Evolutionary conservation across 495 filamentous ascomycete species (phyloP), one percentile per base, ranked within the genome.

Genomic region (Entonaema liquescens): DNA sequence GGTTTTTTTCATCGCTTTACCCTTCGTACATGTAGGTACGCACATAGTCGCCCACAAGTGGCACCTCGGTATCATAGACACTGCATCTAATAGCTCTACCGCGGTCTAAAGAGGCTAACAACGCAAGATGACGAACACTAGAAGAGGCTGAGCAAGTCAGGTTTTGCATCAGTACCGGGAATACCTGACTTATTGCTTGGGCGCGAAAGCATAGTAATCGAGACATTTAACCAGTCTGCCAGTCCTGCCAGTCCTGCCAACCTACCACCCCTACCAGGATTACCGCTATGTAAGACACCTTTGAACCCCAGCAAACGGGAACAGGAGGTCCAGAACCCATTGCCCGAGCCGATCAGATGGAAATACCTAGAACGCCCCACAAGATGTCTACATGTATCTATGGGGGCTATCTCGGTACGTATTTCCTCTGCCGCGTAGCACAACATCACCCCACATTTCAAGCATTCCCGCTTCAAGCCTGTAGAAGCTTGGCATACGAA

Each of bases 71-170:
- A 29, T 53, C 25, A n/a, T 28, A 52, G 11, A 28, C 12, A 3
- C 49, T 53, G 52, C 31, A 15, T 21, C n/a, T 8, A n/a, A 31
- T 11, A 36, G 25, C 11, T 44, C 23, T 49, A 59, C n/a, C 40
- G 15, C 11, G 28, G 33, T 17, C 35, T 35, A 50, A 59, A 23
- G 5, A 40, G 17, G 49, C 62, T 64, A 64, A 21, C 21, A 49
- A 72, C 38, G 70, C 60, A 61, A 52, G 57, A 68, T 72, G 70
- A 72, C 70, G 70, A 72, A 72, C 25, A 15, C 6, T 6, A 2
- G 2, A n/a, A 23, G 44, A 68, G 69, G 65, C 69, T 67, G 69
- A 67, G 69, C 55, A 56, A 26, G 40, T 53, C 25, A 56, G 19
- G 40, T 53, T n/a, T 58, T 62, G 54, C 60, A 67, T 61, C 35